Percentiles rank a stretch among this genome's conserved stretches.
Conservation (phyloP, 768 basidiomycete genomes). For the Termitomyces titanicus region DNA sequence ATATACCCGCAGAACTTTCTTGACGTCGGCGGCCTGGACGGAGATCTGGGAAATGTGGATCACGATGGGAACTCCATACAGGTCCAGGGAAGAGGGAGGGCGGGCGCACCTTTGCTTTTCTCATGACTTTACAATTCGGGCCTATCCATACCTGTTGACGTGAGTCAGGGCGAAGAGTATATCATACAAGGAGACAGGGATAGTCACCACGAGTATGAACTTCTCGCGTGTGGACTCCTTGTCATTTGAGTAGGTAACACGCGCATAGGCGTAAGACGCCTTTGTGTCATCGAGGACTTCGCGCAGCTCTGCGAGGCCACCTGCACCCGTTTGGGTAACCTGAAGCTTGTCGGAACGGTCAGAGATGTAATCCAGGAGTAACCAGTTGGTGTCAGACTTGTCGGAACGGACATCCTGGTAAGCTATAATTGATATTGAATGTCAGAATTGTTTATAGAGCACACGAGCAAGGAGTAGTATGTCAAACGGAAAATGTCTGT, state of each 20-base stretch:
- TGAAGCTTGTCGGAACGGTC: conserved; percentile 80
- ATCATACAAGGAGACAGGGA: conserved; percentile 19
- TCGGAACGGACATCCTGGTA: conserved; percentile 85
- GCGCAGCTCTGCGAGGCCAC: conserved; percentile 75
- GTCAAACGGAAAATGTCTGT: conserved; percentile 6
- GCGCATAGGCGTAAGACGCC: conserved; percentile 83
- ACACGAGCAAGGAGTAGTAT: conserved; percentile 7
- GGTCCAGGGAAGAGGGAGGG: neutral
- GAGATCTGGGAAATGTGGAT: conserved; percentile 63
- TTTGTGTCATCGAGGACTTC: conserved; percentile 65
- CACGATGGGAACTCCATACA: conserved; percentile 19
- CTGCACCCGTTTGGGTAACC: conserved; percentile 75
- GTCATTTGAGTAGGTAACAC: conserved; percentile 83
- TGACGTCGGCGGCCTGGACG: conserved; percentile 88
- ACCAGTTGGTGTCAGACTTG: conserved; percentile 87
- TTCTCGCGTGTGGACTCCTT: conserved; percentile 87
- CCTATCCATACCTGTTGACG: conserved; percentile 70
- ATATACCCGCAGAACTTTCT: conserved; percentile 69
- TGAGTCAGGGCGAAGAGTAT: conserved; percentile 13
- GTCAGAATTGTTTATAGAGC: conserved; percentile 22
- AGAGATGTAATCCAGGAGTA: conserved; percentile 85
- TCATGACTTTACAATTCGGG: conserved; percentile 80
- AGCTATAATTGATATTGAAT: conserved; percentile 45
- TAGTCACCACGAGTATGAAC: conserved; percentile 68
- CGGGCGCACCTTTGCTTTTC: conserved; percentile 77